phyloP scores from a whole-genome alignment of 1,284 basidiomycete genomes.

The Sanghuangporus sanghuang region DNA sequence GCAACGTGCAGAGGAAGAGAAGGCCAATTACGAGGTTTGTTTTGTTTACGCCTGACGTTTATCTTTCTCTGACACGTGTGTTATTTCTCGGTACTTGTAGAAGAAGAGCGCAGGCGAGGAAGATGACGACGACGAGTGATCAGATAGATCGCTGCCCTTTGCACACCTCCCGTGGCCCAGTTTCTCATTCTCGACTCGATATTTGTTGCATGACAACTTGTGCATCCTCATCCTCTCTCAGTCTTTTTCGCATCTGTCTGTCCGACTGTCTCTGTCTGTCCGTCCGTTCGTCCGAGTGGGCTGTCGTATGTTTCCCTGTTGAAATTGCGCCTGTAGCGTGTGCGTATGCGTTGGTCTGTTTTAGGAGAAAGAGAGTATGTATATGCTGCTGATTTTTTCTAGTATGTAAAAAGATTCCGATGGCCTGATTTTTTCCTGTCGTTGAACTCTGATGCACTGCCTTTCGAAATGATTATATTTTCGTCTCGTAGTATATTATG shows the following conservation, averaged over 20 bases:
- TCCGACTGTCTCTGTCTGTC: background rate
- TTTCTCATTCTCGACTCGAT: background rate
- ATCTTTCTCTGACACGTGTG: background rate
- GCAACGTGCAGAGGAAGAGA: conserved; percentile 77
- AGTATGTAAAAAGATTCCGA: background rate
- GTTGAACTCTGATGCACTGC: background rate
- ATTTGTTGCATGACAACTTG: background rate
- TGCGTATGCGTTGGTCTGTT: too few relatives aligned
- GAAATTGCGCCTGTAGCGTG: too few relatives aligned
- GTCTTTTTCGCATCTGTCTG: background rate
- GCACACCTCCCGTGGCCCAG: background rate
- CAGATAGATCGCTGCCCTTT: background rate
- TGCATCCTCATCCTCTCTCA: too few relatives aligned
- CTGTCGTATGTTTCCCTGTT: too few relatives aligned
- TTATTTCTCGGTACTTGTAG: conserved; percentile 24
- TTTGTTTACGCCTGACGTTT: conserved; percentile 10
- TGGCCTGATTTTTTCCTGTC: background rate
- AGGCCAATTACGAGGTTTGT: conserved; percentile 68
- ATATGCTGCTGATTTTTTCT: background rate
- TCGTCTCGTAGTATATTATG: background rate
- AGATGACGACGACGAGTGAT: conserved; percentile 50
- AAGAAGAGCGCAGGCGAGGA: conserved; percentile 54
- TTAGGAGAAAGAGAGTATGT: too few relatives aligned
- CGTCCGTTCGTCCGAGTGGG: too few relatives aligned
- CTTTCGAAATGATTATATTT: background rate